Conservation (phyloP, 2,329 filamentous ascomycete species). For the Alternaria triticimaculans region DNA sequence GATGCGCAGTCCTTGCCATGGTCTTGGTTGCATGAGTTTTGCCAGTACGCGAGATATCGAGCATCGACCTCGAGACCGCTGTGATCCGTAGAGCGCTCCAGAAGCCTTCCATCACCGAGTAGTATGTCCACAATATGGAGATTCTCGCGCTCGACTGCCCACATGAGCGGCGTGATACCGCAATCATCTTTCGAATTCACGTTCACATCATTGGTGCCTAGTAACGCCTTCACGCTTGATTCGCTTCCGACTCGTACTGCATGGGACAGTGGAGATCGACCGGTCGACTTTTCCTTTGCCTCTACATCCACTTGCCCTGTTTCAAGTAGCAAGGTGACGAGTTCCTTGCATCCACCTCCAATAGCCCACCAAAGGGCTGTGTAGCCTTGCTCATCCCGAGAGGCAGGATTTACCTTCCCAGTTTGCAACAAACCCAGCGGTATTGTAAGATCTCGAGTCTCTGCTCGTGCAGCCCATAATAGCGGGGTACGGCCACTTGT, state of each 20-base stretch:
- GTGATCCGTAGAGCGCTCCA: neutral
- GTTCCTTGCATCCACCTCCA: neutral
- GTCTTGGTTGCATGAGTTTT: neutral
- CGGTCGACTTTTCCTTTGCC: neutral
- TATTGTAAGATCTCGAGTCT: neutral
- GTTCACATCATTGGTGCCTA: neutral
- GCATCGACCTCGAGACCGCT: neutral
- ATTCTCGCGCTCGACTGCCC: neutral
- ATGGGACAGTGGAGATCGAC: neutral
- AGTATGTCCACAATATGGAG: neutral
- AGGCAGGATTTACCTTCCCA: neutral
- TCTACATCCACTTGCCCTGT: neutral
- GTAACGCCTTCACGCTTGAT: neutral
- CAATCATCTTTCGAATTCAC: neutral
- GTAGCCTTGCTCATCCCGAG: neutral
- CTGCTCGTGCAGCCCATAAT: neutral
- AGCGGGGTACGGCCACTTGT: neutral
- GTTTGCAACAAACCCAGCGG: neutral
- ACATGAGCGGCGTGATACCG: neutral
- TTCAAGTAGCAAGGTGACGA: neutral
- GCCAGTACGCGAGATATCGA: neutral
- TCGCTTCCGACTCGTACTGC: neutral
- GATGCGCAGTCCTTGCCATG: neutral
- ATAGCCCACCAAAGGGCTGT: neutral
- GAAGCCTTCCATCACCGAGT: neutral